Evolutionary conservation across 345 rosid species (phyloP).

Genomic region (Eucalyptus caleyi): DNA sequence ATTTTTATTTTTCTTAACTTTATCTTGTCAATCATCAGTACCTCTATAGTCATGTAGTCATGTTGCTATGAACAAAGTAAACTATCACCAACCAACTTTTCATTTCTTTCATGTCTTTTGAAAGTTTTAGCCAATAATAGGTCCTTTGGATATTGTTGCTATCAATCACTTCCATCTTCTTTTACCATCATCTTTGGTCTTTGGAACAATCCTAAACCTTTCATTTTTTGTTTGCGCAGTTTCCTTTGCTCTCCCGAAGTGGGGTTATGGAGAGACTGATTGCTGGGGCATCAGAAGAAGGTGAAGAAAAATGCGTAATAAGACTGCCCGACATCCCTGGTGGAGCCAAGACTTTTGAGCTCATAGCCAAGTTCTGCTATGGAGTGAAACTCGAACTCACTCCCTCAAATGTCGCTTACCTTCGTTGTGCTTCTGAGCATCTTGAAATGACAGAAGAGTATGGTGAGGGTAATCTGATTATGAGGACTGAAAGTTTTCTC

Average conservation of each 20-base stretch:
- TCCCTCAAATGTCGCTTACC: constrained; percentile 72
- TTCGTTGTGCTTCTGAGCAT: constrained; percentile 80
- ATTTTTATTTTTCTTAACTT: neutral
- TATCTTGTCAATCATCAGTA: neutral
- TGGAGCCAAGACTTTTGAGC: constrained; percentile 89
- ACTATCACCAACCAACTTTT: neutral
- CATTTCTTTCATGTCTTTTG: neutral
- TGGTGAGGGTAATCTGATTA: constrained; percentile 78
- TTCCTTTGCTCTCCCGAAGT: constrained; percentile 92
- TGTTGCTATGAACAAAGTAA: neutral
- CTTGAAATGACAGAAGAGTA: constrained; percentile 93
- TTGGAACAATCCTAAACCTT: neutral
- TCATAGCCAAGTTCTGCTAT: constrained; percentile 89
- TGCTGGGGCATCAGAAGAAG: constrained; percentile 68
- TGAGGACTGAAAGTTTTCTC: constrained; percentile 74
- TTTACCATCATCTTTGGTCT: neutral
- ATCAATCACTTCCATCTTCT: neutral
- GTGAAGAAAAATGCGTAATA: constrained; percentile 55
- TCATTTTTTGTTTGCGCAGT: constrained; percentile 30
- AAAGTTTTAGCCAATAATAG: neutral
- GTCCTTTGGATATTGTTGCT: neutral
- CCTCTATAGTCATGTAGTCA: neutral
- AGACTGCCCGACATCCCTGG: constrained; percentile 63
- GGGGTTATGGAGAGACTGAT: constrained; percentile 85
- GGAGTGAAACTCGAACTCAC: constrained; percentile 98